Evolutionary conservation across 2,329 filamentous ascomycete species (phyloP).

Genomic region (Curvularia verruculosa): DNA sequence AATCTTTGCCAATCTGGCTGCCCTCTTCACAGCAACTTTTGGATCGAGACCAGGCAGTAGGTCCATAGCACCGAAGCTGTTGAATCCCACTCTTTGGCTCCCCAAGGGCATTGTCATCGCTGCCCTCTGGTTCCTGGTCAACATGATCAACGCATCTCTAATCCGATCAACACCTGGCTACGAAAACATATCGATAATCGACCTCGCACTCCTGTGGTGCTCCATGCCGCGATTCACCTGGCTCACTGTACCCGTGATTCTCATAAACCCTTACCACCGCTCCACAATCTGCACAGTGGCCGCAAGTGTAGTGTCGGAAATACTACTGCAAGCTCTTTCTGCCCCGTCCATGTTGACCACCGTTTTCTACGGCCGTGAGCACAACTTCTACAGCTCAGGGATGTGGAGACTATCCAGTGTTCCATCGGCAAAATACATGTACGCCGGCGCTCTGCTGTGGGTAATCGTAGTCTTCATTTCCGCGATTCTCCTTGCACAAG

Average conservation of each 20-base stretch:
- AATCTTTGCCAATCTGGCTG: slow-evolving; percentile 27
- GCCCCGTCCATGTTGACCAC: slow-evolving; percentile 33
- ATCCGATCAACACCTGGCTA: slow-evolving; percentile 31
- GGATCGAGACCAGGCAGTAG: slow-evolving; percentile 6
- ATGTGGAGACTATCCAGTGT: slow-evolving; percentile 20
- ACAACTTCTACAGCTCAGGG: slow-evolving; percentile 34
- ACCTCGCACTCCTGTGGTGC: slow-evolving; percentile 43
- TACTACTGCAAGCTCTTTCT: slow-evolving; percentile 33
- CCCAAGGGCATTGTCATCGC: slow-evolving; percentile 27
- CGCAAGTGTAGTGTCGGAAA: slow-evolving; percentile 35
- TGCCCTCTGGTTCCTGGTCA: slow-evolving; percentile 29
- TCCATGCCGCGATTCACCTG: slow-evolving; percentile 40
- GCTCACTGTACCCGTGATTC: slow-evolving; percentile 26
- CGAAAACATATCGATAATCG: slow-evolving; percentile 25
- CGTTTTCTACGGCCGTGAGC: slow-evolving; percentile 35
- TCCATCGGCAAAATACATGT: slow-evolving; percentile 35
- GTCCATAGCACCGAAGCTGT: not conserved
- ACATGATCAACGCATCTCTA: slow-evolving; percentile 30
- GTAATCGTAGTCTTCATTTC: slow-evolving; percentile 19
- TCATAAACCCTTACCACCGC: slow-evolving; percentile 15
- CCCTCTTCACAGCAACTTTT: slow-evolving; percentile 24
- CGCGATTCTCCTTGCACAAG: slow-evolving; percentile 12
- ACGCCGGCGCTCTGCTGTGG: slow-evolving; percentile 40
- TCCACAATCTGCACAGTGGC: slow-evolving; percentile 16
- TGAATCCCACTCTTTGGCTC: slow-evolving; percentile 19